Conservation (phyloP, 2,329 filamentous ascomycete genomes). For the Aspergillus sp. region DNA sequence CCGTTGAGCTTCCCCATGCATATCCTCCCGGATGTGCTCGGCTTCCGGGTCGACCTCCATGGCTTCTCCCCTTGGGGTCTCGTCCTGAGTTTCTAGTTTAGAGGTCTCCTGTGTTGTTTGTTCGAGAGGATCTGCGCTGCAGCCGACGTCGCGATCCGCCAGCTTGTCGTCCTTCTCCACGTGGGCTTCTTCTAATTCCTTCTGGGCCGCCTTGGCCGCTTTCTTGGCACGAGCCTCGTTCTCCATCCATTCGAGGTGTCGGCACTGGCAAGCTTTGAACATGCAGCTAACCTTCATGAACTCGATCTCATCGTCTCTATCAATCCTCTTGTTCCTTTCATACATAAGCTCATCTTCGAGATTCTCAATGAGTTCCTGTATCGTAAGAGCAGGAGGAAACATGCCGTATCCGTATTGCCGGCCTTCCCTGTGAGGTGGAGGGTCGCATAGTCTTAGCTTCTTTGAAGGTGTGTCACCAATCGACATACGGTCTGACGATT, state of each 20-base stretch:
- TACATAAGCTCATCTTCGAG: slow-evolving; percentile 55
- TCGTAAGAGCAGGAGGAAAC: slow-evolving; percentile 26
- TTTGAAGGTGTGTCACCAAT: slow-evolving; percentile 27
- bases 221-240: slow-evolving; percentile 46
- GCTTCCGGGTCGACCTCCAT: background rate
- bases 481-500: slow-evolving; percentile 11
- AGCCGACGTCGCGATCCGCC: background rate
- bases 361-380: slow-evolving; percentile 50
- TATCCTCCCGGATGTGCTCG: background rate
- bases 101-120: background rate
- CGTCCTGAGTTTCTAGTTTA: background rate
- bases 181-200: slow-evolving; percentile 24
- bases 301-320: slow-evolving; percentile 61
- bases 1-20: background rate
- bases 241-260: slow-evolving; percentile 49
- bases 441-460: slow-evolving; percentile 38
- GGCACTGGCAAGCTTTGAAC: slow-evolving; percentile 53
- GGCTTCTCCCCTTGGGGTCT: background rate
- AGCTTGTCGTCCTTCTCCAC: background rate
- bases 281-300: slow-evolving; percentile 56
- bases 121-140: background rate
- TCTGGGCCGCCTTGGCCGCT: slow-evolving; percentile 25
- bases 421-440: slow-evolving; percentile 32
- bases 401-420: slow-evolving; percentile 21
- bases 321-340: slow-evolving; percentile 55